Base-by-base conservation (phyloP, 1,284 basidiomycete species). In the Rhodotorula sp. region DNA sequence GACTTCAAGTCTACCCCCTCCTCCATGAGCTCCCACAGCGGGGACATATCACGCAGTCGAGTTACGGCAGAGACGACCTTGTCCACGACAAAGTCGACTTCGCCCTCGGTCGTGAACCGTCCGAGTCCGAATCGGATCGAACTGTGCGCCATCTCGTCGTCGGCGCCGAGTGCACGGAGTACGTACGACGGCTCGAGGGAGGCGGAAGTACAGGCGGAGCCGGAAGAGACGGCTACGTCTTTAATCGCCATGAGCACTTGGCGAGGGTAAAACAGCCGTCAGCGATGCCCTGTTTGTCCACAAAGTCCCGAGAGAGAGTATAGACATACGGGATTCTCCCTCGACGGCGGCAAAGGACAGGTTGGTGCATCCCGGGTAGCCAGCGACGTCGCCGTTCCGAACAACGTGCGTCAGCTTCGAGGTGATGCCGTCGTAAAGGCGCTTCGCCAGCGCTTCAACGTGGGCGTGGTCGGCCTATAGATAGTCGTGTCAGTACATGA, bases 111-210 rank as follows among this genome's bases (percentile, higher is more conserved):
- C 10, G 96, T 99, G 83, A 99, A 99, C 44, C 96, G 88, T 49
- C 96, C 96, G 75, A 99, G 91, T 64, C 96, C 96, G 82, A 99
- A 99, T 55, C 96, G 89, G 64, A 99, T 85, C 24, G 93, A 96
- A 18, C 95, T 98, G 81, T 99, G 96, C 0, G 96, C 96, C 91
- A 98, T 97, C 79, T 98, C 96, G 81, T 99, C 96, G 44, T 94
- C 91, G 56, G 95, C 91, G 75, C 93, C 95, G 54, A 99, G 86
- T 3, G 96, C 96, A 70, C 96, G 89, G 42, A 99, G 87, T 18
- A 99, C 96, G 80, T 99, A 99, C 48, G 94, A 97, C 10, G 96
- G 96, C 82, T 99, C 96, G 64, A 99, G 85, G 22, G 95, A 98
- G 4, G 96, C 96, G 0, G 95, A 98, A 22, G 96, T 99, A 79